Conservation (phyloP, 495 filamentous ascomycete genomes). For the Xylaria nigripes region DNA sequence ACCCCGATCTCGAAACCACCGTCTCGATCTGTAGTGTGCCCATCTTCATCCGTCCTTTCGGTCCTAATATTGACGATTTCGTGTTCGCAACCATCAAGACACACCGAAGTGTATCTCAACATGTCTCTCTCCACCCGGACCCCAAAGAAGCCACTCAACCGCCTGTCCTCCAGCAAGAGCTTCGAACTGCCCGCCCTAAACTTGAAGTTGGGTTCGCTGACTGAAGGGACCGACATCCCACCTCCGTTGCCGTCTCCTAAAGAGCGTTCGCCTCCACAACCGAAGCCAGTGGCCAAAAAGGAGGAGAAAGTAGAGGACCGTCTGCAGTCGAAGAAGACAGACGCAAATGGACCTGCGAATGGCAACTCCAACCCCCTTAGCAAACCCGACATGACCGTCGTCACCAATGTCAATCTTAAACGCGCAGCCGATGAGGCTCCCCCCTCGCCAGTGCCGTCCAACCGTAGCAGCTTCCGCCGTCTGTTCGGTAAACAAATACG, state of each 20-base stretch:
- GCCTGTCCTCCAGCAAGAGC: slow-evolving; percentile 26
- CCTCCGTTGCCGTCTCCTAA: slow-evolving; percentile 47
- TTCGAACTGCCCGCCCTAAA: slow-evolving; percentile 48
- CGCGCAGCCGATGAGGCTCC: slow-evolving; percentile 36
- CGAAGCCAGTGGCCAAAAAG: slow-evolving; percentile 21
- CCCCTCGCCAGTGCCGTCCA: slow-evolving; percentile 37
- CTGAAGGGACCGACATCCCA: slow-evolving; percentile 50
- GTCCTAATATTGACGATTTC: neutral
- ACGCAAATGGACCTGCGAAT: slow-evolving; percentile 24
- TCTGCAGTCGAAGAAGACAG: slow-evolving; percentile 13
- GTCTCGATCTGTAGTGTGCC: neutral
- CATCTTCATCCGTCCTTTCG: neutral
- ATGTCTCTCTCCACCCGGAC: slow-evolving; percentile 14
- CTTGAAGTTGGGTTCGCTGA: slow-evolving; percentile 44
- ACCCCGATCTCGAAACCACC: neutral
- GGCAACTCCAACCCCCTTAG: slow-evolving; percentile 28
- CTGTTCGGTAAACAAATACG: slow-evolving; percentile 40
- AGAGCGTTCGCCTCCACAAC: slow-evolving; percentile 28
- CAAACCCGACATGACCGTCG: slow-evolving; percentile 22
- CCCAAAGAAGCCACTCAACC: slow-evolving; percentile 15
- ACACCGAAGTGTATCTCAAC: neutral
- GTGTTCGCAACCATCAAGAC: neutral
- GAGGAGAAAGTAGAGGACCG: slow-evolving; percentile 15
- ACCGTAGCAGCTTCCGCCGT: slow-evolving; percentile 38
- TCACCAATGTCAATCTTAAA: slow-evolving; percentile 29